Evolutionary conservation across 2,329 filamentous ascomycete genomes (phyloP).

Genomic region (Aspergillus sp.): DNA sequence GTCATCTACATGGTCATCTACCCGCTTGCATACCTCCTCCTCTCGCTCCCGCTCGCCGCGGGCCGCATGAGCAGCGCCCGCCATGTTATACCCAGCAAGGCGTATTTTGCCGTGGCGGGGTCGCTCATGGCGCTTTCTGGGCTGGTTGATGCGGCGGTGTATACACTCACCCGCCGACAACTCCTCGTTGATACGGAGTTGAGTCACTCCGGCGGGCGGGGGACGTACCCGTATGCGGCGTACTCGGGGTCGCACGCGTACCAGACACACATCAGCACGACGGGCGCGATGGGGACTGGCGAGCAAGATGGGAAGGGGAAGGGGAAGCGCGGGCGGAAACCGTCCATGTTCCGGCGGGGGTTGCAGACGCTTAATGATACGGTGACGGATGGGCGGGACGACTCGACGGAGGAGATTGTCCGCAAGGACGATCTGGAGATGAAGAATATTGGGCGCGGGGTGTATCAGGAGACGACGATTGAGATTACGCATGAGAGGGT

Average conservation of each 20-base stretch:
- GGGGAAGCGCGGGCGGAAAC: slow-evolving; percentile 20
- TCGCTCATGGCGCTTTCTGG: slow-evolving; percentile 62
- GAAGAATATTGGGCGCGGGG: slow-evolving; percentile 36
- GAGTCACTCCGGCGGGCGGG: slow-evolving; percentile 27
- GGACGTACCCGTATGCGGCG: slow-evolving; percentile 23
- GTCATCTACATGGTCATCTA: slow-evolving; percentile 53
- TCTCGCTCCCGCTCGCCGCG: slow-evolving; percentile 66
- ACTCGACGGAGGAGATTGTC: slow-evolving; percentile 51
- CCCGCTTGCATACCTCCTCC: slow-evolving; percentile 58
- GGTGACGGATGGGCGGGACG: slow-evolving; percentile 38
- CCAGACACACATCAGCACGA: slow-evolving; percentile 33
- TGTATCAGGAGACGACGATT: slow-evolving; percentile 50
- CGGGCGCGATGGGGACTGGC: slow-evolving; percentile 1
- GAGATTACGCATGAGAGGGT: slow-evolving; percentile 44
- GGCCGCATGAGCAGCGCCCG: slow-evolving; percentile 47
- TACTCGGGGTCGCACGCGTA: slow-evolving; percentile 34
- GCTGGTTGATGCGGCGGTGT: slow-evolving; percentile 62
- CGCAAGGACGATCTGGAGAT: slow-evolving; percentile 38
- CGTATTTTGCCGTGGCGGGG: slow-evolving; percentile 56
- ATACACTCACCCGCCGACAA: slow-evolving; percentile 60
- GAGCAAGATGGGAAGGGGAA: slow-evolving; percentile 19
- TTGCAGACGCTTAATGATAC: slow-evolving; percentile 24
- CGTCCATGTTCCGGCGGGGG: slow-evolving; percentile 25
- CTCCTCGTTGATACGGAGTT: slow-evolving; percentile 56
- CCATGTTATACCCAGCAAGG: slow-evolving; percentile 38